These are phyloP conservation scores for Aureobasidium sp. DNA, from an alignment of 2,329 filamentous ascomycete genomes.

Conservation along the genomic window DNA sequence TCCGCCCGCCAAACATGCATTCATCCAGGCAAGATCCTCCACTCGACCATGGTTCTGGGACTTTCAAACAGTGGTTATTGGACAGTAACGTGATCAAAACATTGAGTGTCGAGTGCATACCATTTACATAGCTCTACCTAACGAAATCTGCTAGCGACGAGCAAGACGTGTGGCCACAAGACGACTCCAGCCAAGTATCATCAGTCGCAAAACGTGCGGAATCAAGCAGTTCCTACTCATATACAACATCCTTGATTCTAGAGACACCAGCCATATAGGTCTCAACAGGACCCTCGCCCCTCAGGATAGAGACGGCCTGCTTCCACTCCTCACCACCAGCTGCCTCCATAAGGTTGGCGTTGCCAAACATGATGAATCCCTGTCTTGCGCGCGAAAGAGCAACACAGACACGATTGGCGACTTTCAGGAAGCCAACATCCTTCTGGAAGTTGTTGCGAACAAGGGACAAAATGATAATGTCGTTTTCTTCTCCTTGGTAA, in stretches of 20 bases:
- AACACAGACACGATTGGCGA: conserved; percentile 56
- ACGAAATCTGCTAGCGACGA: not conserved
- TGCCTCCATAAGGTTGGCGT: conserved; percentile 48
- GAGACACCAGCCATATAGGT: not conserved
- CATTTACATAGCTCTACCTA: not conserved
- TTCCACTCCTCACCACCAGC: conserved; percentile 5
- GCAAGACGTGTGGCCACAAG: not conserved
- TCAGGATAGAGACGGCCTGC: conserved; percentile 4
- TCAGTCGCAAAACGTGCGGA: not conserved
- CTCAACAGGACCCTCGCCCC: not conserved
- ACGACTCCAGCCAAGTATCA: not conserved
- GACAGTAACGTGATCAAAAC: too few species aligned
- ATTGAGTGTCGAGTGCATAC: too few species aligned
- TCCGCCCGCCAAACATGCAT: too few species aligned
- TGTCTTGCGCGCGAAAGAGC: conserved; percentile 63
- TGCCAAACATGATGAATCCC: conserved; percentile 81
- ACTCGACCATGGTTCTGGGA: too few species aligned
- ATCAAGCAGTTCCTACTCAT: not conserved
- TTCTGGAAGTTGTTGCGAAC: conserved; percentile 59
- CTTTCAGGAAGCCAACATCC: conserved; percentile 66
- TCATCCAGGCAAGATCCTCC: too few species aligned
- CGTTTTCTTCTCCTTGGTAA: conserved; percentile 88
- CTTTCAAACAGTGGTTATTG: too few species aligned
- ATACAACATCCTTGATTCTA: not conserved
- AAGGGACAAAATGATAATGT: conserved; percentile 71